Percentiles rank a stretch among this genome's conserved stretches.
Conservation (phyloP, 1,284 basidiomycete genomes). For the Peniophora sp. region DNA sequence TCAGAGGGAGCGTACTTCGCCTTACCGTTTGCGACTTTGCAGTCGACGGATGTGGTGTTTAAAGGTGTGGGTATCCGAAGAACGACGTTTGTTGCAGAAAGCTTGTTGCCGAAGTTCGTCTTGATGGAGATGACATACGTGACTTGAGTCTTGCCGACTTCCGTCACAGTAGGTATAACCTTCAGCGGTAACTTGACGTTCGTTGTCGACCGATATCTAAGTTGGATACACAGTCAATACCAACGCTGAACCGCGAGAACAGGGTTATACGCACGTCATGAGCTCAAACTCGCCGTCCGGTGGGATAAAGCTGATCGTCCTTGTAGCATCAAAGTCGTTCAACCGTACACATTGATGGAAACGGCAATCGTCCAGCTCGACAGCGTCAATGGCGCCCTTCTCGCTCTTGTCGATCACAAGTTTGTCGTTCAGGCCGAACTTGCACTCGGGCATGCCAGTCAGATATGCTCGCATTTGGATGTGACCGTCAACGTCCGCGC, state of each 20-base stretch:
- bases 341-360: slow-evolving; percentile 98
- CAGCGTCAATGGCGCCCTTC: slow-evolving; percentile 59
- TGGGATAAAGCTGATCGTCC: slow-evolving; percentile 94
- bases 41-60: slow-evolving; percentile 88
- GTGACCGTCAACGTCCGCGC: slow-evolving; percentile 98
- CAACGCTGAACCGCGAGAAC: too few species aligned
- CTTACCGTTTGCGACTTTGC: slow-evolving; percentile 88
- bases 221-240: too few species aligned
- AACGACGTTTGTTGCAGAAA: slow-evolving; percentile 90
- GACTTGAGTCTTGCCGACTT: slow-evolving; percentile 86
- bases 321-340: slow-evolving; percentile 87
- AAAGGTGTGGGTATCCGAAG: slow-evolving; percentile 93
- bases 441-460: slow-evolving; percentile 93
- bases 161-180: slow-evolving; percentile 87
- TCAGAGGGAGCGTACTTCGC: slow-evolving; percentile 96
- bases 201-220: slow-evolving; percentile 88
- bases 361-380: slow-evolving; percentile 95
- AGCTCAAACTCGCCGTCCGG: slow-evolving; percentile 99
- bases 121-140: slow-evolving; percentile 88
- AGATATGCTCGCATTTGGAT: slow-evolving; percentile 98
- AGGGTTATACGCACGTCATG: slow-evolving; percentile 82
- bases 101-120: slow-evolving; percentile 86
- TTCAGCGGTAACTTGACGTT: slow-evolving; percentile 94
- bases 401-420: slow-evolving; percentile 90
- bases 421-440: slow-evolving; percentile 98